phyloP scores from a whole-genome alignment of 2,329 filamentous ascomycete genomes.

The Endothia cerciana region DNA sequence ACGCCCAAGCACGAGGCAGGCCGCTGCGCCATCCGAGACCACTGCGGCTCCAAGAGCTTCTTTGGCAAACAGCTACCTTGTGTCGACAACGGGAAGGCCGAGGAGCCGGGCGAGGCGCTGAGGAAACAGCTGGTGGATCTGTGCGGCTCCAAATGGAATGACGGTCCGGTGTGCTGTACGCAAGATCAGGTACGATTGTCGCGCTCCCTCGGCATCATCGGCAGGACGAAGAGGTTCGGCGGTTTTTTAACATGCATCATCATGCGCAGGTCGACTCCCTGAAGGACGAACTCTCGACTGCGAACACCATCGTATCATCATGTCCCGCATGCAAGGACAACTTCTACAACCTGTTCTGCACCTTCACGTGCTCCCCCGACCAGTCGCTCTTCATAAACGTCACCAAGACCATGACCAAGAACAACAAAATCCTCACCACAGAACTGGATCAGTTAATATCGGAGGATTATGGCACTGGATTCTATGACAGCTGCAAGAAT shows the following conservation, averaged over 20 bases:
- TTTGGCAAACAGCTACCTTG: constrained; percentile 92
- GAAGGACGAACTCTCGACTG: constrained; percentile 82
- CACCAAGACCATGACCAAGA: constrained; percentile 70
- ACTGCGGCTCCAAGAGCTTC: constrained; percentile 88
- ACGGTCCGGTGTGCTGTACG: constrained; percentile 83
- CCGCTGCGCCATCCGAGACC: constrained; percentile 85
- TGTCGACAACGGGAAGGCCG: constrained; percentile 83
- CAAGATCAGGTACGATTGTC: constrained; percentile 68
- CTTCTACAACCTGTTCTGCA: constrained; percentile 98
- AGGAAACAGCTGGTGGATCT: constrained; percentile 80
- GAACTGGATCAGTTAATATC: constrained; percentile 91
- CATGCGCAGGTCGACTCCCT: constrained; percentile 70
- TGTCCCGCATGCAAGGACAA: constrained; percentile 98
- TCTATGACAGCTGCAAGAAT: constrained; percentile 98
- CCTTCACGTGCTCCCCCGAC: constrained; percentile 96
- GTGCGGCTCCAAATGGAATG: constrained; percentile 85
- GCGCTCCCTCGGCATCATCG: not conserved
- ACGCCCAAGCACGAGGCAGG: constrained; percentile 79
- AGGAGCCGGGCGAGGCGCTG: constrained; percentile 71
- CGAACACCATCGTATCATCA: constrained; percentile 85
- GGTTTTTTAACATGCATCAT: not conserved
- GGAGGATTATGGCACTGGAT: constrained; percentile 79
- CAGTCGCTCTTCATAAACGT: constrained; percentile 96
- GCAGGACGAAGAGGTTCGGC: not conserved
- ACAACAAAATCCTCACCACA: constrained; percentile 69